A percentile compares a stretch with the other conserved stretches of the same genome.
These are phyloP conservation scores for Ophiostoma triangulosporum DNA, from an alignment of 2,329 filamentous ascomycete genomes.

Conservation along the genomic window DNA sequence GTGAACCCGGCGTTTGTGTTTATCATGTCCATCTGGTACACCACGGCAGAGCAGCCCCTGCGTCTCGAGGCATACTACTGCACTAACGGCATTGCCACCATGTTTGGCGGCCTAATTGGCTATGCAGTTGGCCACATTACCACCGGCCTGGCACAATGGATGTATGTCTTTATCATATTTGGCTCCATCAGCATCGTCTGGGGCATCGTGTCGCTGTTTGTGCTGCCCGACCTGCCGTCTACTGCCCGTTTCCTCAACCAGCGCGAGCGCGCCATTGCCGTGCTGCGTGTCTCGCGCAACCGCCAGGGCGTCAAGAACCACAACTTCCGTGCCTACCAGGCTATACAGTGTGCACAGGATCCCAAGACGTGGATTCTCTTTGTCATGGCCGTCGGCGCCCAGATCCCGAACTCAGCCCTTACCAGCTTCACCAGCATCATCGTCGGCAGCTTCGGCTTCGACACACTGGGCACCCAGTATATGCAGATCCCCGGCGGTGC, in stretches of 20 bases:
- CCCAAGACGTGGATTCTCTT: conserved; percentile 46
- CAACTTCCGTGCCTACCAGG: conserved; percentile 38
- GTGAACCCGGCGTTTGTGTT: conserved; percentile 40
- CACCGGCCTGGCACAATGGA: conserved; percentile 14
- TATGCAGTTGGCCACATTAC: conserved; percentile 19
- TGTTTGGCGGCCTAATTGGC: conserved; percentile 13
- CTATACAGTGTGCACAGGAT: conserved; percentile 43
- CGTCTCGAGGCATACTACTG: conserved; percentile 47
- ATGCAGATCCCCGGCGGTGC: conserved; percentile 47
- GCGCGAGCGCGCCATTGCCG: conserved; percentile 37
- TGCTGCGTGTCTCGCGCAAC: conserved; percentile 40
- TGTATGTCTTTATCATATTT: conserved; percentile 36
- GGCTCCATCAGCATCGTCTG: conserved; percentile 36
- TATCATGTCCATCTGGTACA: conserved; percentile 53
- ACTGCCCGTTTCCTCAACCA: conserved; percentile 38
- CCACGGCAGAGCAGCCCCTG: conserved; percentile 45
- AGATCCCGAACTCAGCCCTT: conserved; percentile 26
- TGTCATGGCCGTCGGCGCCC: conserved; percentile 18
- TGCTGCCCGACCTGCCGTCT: conserved; percentile 39
- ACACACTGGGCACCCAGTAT: conserved; percentile 17
- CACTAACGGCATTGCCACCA: conserved; percentile 37
- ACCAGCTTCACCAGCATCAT: conserved; percentile 19
- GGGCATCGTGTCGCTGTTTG: conserved; percentile 29
- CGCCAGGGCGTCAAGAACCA: conserved; percentile 47
- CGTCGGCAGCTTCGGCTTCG: conserved; percentile 21